phyloP scores from a whole-genome alignment of 2,329 filamentous ascomycete genomes.

The Myriosclerotinia curreyana region DNA sequence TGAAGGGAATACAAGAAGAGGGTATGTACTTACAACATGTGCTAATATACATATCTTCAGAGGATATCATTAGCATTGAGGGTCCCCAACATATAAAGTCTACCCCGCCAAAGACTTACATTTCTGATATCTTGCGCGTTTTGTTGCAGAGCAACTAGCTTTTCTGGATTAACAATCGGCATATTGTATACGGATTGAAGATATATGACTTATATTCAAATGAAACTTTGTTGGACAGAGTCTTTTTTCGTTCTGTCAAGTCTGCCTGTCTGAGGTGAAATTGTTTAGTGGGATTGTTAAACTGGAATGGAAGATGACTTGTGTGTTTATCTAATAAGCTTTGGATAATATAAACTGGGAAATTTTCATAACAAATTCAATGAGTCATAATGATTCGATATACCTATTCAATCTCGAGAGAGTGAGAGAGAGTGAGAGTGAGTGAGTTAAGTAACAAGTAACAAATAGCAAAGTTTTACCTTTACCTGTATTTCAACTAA shows the following conservation, averaged over 20 bases:
- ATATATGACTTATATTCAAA: conserved; percentile 17
- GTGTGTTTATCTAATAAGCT: not conserved
- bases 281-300: not conserved
- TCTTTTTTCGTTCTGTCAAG: not conserved
- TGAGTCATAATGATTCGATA: conserved; percentile 17
- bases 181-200: conserved; percentile 48
- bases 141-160: conserved; percentile 84
- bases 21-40: conserved; percentile 64
- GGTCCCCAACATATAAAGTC: conserved; percentile 17
- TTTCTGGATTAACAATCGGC: conserved; percentile 88
- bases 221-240: not conserved
- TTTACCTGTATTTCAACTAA: not conserved
- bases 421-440: no score
- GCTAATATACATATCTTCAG: conserved; percentile 87
- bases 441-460: not conserved
- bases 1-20: not conserved
- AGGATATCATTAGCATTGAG: conserved; percentile 25
- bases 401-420: conserved; percentile 5
- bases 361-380: not conserved
- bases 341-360: not conserved
- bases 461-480: no score
- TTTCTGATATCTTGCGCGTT: conserved; percentile 89
- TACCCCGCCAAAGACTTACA: conserved; percentile 52
- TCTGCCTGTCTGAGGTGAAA: conserved; percentile 1
- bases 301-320: not conserved